Evolutionary conservation across 192 early-diverging fungal genomes (phyloP), one percentile per base, ranked within the genome.

Genomic region (Coemansia sp.): DNA sequence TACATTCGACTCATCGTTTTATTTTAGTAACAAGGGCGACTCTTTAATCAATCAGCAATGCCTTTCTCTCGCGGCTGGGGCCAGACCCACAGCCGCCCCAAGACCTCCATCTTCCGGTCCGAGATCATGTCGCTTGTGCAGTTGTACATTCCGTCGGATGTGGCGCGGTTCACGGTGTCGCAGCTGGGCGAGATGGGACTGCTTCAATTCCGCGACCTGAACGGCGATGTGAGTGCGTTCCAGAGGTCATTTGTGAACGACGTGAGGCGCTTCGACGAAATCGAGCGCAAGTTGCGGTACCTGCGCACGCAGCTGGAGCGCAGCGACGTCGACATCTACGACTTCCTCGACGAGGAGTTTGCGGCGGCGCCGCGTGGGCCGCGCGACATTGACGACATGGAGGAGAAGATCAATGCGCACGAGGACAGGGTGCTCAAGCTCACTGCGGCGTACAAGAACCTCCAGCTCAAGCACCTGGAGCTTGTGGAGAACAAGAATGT

Each of bases 281-380:
- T 99, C 87, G 94, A 98, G 74, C 88, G 97, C 58, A 92, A 92
- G 62, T 82, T 95, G 52, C 91, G 97, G 91, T 98, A 92, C 72
- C 85, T 98, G 67, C 77, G 83, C 40, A 50, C 64, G 14, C 93
- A 98, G 68, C 85, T 94, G 54, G 85, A 89, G 45, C 92, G 91
- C 66, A 86, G 83, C 15, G 88, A 86, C 9, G 86, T 99, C 57
- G 70, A 74, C 19, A 59, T 88, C 20, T 69, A 81, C 44, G 54
- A 84, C 50, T 60, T 72, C 53, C 52, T 82, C 34, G 63, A 84
- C 29, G 62, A 81, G 31, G 75, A 73, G 57, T 61, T 83, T 60
- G 79, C 84, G 20, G 84, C 86, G 11, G 52, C 59, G 33, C 85
- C 92, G 2, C 85, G 90, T 15, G 89, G 88, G 15, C 90, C 92